These are phyloP conservation scores for Melanogaster broomeanus DNA, from an alignment of 768 basidiomycete species.

Conservation along the genomic window DNA sequence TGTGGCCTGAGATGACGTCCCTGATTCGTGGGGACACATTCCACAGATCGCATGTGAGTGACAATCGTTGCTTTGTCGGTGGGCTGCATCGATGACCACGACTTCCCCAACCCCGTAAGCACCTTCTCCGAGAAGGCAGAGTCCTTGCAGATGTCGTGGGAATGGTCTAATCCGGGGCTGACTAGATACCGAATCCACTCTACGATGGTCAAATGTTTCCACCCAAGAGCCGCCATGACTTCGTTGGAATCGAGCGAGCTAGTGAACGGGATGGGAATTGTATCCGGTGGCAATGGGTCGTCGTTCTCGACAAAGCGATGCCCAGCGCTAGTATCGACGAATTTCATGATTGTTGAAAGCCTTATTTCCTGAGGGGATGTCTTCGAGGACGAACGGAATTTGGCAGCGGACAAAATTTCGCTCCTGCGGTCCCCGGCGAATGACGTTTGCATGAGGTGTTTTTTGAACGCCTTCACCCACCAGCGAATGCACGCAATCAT, in stretches of 20 bases:
- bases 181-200: conserved; percentile 74
- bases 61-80: conserved; percentile 49
- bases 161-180: conserved; percentile 42
- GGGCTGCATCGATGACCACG: conserved; percentile 66
- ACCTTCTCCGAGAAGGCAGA: conserved; percentile 78
- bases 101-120: conserved; percentile 42
- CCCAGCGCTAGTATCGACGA: conserved; percentile 58
- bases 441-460: no score
- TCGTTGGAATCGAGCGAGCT: conserved; percentile 48
- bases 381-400: no score
- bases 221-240: conserved; percentile 54
- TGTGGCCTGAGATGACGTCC: conserved; percentile 73
- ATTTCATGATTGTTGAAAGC: conserved; percentile 51
- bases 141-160: conserved; percentile 61
- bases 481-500: conserved; percentile 81
- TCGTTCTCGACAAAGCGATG: conserved; percentile 54
- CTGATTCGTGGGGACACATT: conserved; percentile 71
- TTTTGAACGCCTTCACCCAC: conserved; percentile 54
- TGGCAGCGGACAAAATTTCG: conserved; percentile 1
- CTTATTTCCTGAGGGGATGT: no score
- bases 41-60: conserved; percentile 45
- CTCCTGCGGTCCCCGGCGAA: no score
- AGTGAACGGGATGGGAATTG: conserved; percentile 68
- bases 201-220: conserved; percentile 68
- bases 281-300: conserved; percentile 72